Conservation (phyloP, 2,329 filamentous ascomycete species). For the Colletotrichum tropicicola region DNA sequence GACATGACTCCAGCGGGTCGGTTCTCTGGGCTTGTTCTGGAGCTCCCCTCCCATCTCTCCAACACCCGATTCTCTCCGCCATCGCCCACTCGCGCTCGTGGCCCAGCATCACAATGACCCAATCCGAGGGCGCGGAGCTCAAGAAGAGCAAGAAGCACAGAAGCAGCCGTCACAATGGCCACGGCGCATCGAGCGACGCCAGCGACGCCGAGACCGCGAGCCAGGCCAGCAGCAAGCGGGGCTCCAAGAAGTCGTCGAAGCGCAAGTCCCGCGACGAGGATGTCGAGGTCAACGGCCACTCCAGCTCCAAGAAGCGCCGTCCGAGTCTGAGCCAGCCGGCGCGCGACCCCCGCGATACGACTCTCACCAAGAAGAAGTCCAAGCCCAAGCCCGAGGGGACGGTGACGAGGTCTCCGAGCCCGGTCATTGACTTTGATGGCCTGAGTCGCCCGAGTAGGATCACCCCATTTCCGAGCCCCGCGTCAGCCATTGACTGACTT, state of each 20-base stretch:
- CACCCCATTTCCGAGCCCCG: conserved; percentile 6
- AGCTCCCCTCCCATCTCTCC: conserved; percentile 14
- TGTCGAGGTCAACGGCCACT: conserved; percentile 41
- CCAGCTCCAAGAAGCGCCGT: conserved; percentile 44
- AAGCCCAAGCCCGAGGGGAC: conserved; percentile 37
- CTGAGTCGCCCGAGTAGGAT: conserved; percentile 64
- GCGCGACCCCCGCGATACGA: conserved; percentile 67
- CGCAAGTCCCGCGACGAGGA: conserved; percentile 33
- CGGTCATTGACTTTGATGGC: conserved; percentile 70
- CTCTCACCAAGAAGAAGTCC: conserved; percentile 47
- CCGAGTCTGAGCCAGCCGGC: conserved; percentile 68
- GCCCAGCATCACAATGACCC: conserved; percentile 37
- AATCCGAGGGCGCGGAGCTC: conserved; percentile 37
- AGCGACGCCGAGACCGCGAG: conserved; percentile 30
- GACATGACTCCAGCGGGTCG: conserved; percentile 18
- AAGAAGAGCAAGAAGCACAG: conserved; percentile 44
- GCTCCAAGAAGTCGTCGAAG: conserved; percentile 33
- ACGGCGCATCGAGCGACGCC: conserved; percentile 24
- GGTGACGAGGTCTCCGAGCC: conserved; percentile 46
- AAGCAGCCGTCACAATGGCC: conserved; percentile 37
- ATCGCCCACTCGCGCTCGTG: not conserved
- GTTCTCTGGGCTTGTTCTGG: too few relatives aligned
- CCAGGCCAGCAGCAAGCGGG: conserved; percentile 27
- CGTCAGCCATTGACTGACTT: conserved; percentile 31
- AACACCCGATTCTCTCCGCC: conserved; percentile 31